phyloP scores from a whole-genome alignment of 768 basidiomycete genomes.

The Tulasnella sp. region DNA sequence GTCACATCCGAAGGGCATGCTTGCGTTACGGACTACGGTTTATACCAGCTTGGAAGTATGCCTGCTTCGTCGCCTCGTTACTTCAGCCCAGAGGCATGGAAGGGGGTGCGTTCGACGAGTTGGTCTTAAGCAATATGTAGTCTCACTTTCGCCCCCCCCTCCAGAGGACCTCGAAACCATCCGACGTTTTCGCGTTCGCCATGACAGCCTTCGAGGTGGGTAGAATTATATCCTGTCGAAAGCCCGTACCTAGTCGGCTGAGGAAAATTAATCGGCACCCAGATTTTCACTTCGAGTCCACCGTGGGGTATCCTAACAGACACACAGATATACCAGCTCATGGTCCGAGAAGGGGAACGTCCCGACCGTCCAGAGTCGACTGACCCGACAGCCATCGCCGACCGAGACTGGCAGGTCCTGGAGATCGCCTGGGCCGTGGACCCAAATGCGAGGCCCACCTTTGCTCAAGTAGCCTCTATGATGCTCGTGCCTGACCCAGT shows the following conservation, averaged over 20 bases:
- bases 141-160: background rate
- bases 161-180: constrained; percentile 22
- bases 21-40: constrained; percentile 21
- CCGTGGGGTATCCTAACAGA: constrained; percentile 28
- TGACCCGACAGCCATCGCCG: background rate
- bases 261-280: background rate
- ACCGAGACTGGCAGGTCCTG: constrained; percentile 21
- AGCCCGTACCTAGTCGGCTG: background rate
- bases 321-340: constrained; percentile 24
- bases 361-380: constrained; percentile 26
- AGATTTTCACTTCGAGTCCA: constrained; percentile 10
- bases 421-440: constrained; percentile 6
- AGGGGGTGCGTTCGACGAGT: constrained; percentile 18
- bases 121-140: background rate
- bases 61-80: constrained; percentile 26
- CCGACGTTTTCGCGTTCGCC: constrained; percentile 26
- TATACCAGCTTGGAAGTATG: constrained; percentile 17
- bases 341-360: constrained; percentile 25
- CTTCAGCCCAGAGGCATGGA: constrained; percentile 30
- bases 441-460: constrained; percentile 8
- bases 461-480: background rate
- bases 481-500: background rate
- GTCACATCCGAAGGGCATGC: constrained; percentile 22
- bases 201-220: constrained; percentile 25
- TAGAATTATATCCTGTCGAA: background rate